These are phyloP conservation scores for Neoascochyta sp. DNA, from an alignment of 2,329 filamentous ascomycete species.

Conservation along the genomic window DNA sequence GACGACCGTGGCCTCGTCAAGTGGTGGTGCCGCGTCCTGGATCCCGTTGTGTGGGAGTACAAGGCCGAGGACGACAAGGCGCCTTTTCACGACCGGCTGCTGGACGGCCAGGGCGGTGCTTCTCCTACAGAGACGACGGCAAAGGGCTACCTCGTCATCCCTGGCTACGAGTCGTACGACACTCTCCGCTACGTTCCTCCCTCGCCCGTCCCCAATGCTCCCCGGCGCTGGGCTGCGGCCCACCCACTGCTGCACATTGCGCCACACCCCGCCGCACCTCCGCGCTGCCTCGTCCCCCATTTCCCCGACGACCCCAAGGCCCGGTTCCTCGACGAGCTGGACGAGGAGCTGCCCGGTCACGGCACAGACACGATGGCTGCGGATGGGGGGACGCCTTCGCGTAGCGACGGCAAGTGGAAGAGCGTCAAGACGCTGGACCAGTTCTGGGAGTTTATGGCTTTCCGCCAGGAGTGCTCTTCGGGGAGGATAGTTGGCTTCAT, in stretches of 20 bases:
- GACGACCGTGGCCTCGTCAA: conserved; percentile 86
- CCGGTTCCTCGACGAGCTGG: conserved; percentile 81
- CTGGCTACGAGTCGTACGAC: conserved; percentile 79
- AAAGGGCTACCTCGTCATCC: conserved; percentile 82
- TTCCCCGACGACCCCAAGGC: conserved; percentile 96
- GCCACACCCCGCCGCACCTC: conserved; percentile 64
- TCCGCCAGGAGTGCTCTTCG: conserved; percentile 89
- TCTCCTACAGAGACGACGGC: conserved; percentile 39
- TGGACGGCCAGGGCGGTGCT: conserved; percentile 19
- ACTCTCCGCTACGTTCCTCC: conserved; percentile 73
- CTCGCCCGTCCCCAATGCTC: conserved; percentile 38
- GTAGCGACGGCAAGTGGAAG: conserved; percentile 70
- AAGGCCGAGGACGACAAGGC: conserved; percentile 41
- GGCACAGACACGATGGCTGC: conserved; percentile 30
- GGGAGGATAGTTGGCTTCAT: conserved; percentile 90
- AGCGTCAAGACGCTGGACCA: conserved; percentile 79
- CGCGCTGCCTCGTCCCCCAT: conserved; percentile 78
- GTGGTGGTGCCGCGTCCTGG: conserved; percentile 91
- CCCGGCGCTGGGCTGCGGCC: conserved; percentile 54
- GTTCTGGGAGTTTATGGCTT: conserved; percentile 99
- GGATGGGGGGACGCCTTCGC: conserved; percentile 41
- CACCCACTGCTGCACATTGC: conserved; percentile 71
- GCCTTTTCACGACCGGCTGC: conserved; percentile 28
- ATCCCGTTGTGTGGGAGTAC: conserved; percentile 63
- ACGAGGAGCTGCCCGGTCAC: conserved; percentile 69